Base-by-base conservation (phyloP, 345 rosid genomes). In the Bretschneidera sinensis region DNA sequence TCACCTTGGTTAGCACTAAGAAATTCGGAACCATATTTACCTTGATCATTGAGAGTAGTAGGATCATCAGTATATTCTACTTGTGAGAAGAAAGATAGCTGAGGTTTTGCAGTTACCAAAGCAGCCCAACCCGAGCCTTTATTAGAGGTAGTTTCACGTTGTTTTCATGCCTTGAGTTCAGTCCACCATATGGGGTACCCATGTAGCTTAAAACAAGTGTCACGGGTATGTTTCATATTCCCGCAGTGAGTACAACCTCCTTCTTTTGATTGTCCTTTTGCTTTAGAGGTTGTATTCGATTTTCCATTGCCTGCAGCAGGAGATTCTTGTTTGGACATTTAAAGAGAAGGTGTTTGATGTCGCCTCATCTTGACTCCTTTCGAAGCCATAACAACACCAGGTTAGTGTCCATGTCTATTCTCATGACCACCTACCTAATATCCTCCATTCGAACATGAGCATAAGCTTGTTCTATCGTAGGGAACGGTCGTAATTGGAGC, bases 161-260 rank as follows among this genome's bases (percentile, higher is more conserved):
- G 21, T 23, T 65, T 47, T 24, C 17, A 23, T 0, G 24, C 49
- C 19, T 65, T 0, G 18, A 23, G 17, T n/a, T 24, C 4, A 15
- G 55, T 21, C 55, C 48, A 43, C 47, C 55, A 31, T n/a, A n/a
- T n/a, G n/a, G n/a, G n/a, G n/a, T n/a, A n/a, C n/a, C n/a, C n/a
- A n/a, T n/a, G n/a, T n/a, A n/a, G n/a, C n/a, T n/a, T n/a, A n/a
- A n/a, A n/a, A n/a, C n/a, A n/a, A n/a, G n/a, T n/a, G n/a, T n/a
- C n/a, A n/a, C n/a, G n/a, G n/a, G n/a, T n/a, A n/a, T n/a, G n/a
- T 10, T 55, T 0, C 0, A 0, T 19, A 39, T 65, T 43, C 21
- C 31, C 25, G 18, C 45, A 25, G 15, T 64, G n/a, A 28, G 55
- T 55, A 15, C 17, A 47, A 17, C 7, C n/a, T 9, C 56, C 69